phyloP scores from a whole-genome alignment of 78 protist species.

The Dictyostelium discoideum region dicty_2.7 NC_007088.5:3764001-3764500 shows the following conservation, averaged over 20 bases:
- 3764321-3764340: too few species aligned
- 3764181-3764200: too few species aligned
- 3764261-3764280: neutral
- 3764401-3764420: too few species aligned
- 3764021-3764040: neutral
- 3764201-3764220: neutral
- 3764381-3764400: neutral
- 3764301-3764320: too few species aligned
- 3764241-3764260: neutral
- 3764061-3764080: neutral
- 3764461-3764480: too few species aligned
- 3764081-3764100: neutral
- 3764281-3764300: too few species aligned
- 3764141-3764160: neutral
- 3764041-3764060: neutral
- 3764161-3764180: too few species aligned
- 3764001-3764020: neutral
- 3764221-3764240: neutral
- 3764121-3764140: neutral
- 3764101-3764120: neutral
- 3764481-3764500: too few species aligned
- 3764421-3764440: too few species aligned
- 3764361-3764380: too few species aligned
- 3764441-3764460: too few species aligned
- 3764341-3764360: too few species aligned